A percentile compares a stretch with the other conserved stretches of the same genome.
Conservation (phyloP, 345 rosid genomes). For the Citrus maxima region DNA sequence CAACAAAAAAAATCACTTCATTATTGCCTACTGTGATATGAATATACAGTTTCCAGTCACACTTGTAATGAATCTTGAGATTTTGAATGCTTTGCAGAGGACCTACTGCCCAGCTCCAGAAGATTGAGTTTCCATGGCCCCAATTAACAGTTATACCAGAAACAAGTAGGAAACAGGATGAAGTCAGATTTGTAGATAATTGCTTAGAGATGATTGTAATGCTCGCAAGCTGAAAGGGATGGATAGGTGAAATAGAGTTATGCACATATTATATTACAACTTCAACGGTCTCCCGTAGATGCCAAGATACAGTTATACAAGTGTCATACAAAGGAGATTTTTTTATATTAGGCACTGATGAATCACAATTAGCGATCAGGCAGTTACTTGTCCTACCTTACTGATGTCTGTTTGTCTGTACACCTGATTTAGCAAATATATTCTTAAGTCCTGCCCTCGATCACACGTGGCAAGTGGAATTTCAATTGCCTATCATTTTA, state of each 20-base stretch:
- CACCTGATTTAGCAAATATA: background rate
- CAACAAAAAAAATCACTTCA: no score
- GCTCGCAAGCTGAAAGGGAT: background rate
- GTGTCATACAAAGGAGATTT: background rate
- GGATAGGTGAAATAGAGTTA: background rate
- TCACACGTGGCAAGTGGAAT: no score
- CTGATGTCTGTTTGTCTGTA: background rate
- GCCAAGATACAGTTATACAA: background rate
- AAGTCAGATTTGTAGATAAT: slow-evolving; percentile 15
- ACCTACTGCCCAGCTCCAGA: slow-evolving; percentile 41
- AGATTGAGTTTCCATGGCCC: slow-evolving; percentile 30
- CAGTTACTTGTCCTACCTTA: background rate
- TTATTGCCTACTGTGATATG: background rate
- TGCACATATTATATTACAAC: background rate
- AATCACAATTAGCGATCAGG: background rate
- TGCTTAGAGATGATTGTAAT: background rate
- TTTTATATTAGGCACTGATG: background rate
- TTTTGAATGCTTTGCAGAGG: slow-evolving; percentile 31
- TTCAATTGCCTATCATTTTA: background rate
- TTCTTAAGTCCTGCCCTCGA: background rate
- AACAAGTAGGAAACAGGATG: background rate
- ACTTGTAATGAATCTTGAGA: background rate
- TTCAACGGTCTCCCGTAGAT: background rate
- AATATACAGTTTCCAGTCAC: background rate
- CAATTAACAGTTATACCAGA: slow-evolving; percentile 9